These are phyloP conservation scores for Suhomyces panamericanus DNA, from an alignment of 1,139 yeast species.

Conservation along the genomic window DNA sequence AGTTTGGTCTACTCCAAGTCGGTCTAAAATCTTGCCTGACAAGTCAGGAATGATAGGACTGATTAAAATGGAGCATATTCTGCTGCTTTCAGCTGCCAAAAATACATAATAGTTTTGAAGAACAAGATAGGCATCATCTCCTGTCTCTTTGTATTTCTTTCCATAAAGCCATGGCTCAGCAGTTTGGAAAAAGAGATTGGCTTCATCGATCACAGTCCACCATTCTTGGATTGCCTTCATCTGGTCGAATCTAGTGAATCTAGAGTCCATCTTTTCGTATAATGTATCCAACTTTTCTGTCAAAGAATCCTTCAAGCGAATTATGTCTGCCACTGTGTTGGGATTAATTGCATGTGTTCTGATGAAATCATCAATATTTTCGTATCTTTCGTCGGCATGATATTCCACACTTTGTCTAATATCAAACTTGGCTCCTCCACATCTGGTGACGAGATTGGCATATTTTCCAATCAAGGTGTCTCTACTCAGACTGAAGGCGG, in stretches of 20 bases:
- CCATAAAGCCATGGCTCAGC: slow-evolving; percentile 60
- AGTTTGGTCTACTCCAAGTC: slow-evolving; percentile 51
- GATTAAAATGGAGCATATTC: slow-evolving; percentile 66
- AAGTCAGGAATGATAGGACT: slow-evolving; percentile 74
- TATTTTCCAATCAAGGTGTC: slow-evolving; percentile 76
- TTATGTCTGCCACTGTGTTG: slow-evolving; percentile 17
- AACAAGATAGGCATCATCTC: slow-evolving; percentile 19
- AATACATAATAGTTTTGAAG: slow-evolving; percentile 57
- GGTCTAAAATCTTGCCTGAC: slow-evolving; percentile 57
- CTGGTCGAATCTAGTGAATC: slow-evolving; percentile 52
- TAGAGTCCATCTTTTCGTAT: slow-evolving; percentile 36
- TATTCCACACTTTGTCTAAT: slow-evolving; percentile 46
- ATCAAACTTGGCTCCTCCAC: slow-evolving; percentile 69
- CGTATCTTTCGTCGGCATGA: slow-evolving; percentile 23
- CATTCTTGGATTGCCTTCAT: slow-evolving; percentile 60
- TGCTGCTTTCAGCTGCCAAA: slow-evolving; percentile 66
- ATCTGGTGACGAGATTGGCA: slow-evolving; percentile 74
- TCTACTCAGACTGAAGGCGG: slow-evolving; percentile 54
- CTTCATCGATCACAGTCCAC: slow-evolving; percentile 60
- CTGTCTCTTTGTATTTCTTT: slow-evolving; percentile 29
- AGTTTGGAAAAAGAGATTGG: slow-evolving; percentile 63
- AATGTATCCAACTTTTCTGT: slow-evolving; percentile 21
- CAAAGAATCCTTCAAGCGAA: slow-evolving; percentile 22
- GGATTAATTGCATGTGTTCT: slow-evolving; percentile 14
- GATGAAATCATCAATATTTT: slow-evolving; percentile 27